A percentile compares a stretch with the other conserved stretches of the same genome.
Evolutionary conservation across 2,329 filamentous ascomycete genomes (phyloP).

Genomic region (Colletotrichum musicola): DNA sequence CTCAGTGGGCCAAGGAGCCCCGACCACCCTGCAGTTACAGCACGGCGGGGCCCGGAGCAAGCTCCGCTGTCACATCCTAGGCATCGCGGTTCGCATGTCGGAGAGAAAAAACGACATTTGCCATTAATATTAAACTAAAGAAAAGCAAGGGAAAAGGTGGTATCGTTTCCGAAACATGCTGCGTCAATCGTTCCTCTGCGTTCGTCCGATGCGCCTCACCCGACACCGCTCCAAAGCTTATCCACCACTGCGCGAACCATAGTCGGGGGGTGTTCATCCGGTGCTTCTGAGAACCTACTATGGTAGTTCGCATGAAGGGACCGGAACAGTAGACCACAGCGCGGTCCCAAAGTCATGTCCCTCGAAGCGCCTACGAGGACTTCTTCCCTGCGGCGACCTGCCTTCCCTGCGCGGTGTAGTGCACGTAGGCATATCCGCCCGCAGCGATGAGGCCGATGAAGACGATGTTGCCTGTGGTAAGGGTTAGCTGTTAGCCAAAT

Average conservation of each 20-base stretch:
- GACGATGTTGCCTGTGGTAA: constrained; percentile 50
- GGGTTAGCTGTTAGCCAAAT: not conserved
- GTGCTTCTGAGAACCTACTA: too few relatives aligned
- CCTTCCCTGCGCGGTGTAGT: constrained; percentile 49
- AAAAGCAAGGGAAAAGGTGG: not conserved
- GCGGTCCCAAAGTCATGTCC: too few relatives aligned
- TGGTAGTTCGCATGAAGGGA: too few relatives aligned
- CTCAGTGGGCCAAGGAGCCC: not conserved
- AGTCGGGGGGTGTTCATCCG: not conserved
- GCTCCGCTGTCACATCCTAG: not conserved
- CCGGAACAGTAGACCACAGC: too few relatives aligned
- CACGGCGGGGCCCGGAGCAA: not conserved
- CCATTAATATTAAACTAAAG: not conserved
- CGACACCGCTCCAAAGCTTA: not conserved
- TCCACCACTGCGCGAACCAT: not conserved
- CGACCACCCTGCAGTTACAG: not conserved
- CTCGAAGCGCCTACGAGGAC: constrained; percentile 34
- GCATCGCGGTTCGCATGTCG: not conserved
- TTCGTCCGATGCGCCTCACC: not conserved
- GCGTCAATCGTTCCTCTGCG: not conserved
- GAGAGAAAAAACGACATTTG: not conserved
- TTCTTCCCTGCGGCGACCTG: constrained; percentile 47
- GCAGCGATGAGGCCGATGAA: constrained; percentile 50
- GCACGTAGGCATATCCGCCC: constrained; percentile 48
- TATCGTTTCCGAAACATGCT: not conserved